Evolutionary conservation across 2,329 filamentous ascomycete species (phyloP), one percentile per base, ranked within the genome.

Genomic region (Fusarium devonianum): DNA sequence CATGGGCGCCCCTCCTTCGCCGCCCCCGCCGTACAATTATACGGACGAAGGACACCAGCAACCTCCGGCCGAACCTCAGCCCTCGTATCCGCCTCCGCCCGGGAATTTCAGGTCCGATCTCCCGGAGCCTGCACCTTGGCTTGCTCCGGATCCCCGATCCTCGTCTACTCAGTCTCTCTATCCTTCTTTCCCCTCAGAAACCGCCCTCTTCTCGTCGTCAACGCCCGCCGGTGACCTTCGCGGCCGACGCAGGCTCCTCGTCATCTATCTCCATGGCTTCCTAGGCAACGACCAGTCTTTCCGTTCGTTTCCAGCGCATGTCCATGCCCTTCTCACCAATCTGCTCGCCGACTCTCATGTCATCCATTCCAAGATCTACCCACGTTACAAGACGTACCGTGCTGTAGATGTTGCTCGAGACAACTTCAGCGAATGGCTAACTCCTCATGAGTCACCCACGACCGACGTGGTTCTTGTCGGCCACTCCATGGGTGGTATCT

Each of bases 251-350:
- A 83, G 78, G 18, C 77, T 97, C 17, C 79, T 97, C 2, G 69
- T 96, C 16, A 77, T 96, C 42, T 96, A 92, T 68, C 85, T 96
- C 46, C 92, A 96, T 74, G 92, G 92, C 53, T 96, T 95, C 73
- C 88, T 94, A 79, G 92, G 92, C 40, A 88, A 90, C 51, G 89
- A 94, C 69, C 88, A 88, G 22, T 95, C 89, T 49, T 97, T 97
- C 68, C 83, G 86, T 54, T 90, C 88, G 33, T 96, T 97, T 63
- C 92, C 92, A 1, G 89, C 89, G 7, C 91, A 96, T 73, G 83
- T 96, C 4, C 92, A 97, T 69, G 83, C 85, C 60, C 79, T 89
- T 25, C 77, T 95, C 28, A 84, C 84, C 10, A 76, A 83, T 7
- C 78, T 86, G 1, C 73, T 96, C 10, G 75, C 77, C 16, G 86